Percentiles rank a stretch among this genome's conserved stretches.
These are phyloP conservation scores for Arachnomyces sp. DNA, from an alignment of 2,329 filamentous ascomycete species.

Conservation along the genomic window DNA sequence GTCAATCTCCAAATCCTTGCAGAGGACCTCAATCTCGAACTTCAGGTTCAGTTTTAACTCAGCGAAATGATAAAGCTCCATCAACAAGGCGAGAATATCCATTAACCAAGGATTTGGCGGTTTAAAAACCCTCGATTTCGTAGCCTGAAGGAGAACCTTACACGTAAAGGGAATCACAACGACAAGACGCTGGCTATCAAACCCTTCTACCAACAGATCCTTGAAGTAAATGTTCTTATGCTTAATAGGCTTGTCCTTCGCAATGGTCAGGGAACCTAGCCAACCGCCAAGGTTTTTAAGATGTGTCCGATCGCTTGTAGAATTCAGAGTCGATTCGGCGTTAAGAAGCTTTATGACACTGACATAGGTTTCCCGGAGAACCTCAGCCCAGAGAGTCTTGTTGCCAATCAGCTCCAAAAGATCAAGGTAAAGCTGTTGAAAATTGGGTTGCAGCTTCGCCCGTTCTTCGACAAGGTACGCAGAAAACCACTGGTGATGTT, in stretches of 20 bases:
- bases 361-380: constrained; percentile 86
- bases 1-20: constrained; percentile 84
- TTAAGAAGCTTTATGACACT: constrained; percentile 83
- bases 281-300: constrained; percentile 90
- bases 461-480: constrained; percentile 90
- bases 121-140: constrained; percentile 76
- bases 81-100: constrained; percentile 84
- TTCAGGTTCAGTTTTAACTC: constrained; percentile 95
- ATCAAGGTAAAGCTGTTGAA: constrained; percentile 85
- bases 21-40: constrained; percentile 96
- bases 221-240: constrained; percentile 97
- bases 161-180: constrained; percentile 96
- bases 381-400: constrained; percentile 70
- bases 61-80: constrained; percentile 87
- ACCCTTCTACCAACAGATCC: constrained; percentile 84
- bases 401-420: constrained; percentile 76
- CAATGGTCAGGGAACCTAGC: constrained; percentile 87
- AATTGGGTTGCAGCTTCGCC: constrained; percentile 95
- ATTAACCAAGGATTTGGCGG: constrained; percentile 97
- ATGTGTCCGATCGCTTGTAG: constrained; percentile 73
- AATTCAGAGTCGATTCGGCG: constrained; percentile 76
- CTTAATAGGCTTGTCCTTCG: constrained; percentile 88
- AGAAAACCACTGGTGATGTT: constrained; percentile 94
- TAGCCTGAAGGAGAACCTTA: constrained; percentile 83
- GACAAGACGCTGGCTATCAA: constrained; percentile 82